These are phyloP conservation scores for Curvularia sp. DNA, from an alignment of 2,329 filamentous ascomycete genomes.

Conservation along the genomic window DNA sequence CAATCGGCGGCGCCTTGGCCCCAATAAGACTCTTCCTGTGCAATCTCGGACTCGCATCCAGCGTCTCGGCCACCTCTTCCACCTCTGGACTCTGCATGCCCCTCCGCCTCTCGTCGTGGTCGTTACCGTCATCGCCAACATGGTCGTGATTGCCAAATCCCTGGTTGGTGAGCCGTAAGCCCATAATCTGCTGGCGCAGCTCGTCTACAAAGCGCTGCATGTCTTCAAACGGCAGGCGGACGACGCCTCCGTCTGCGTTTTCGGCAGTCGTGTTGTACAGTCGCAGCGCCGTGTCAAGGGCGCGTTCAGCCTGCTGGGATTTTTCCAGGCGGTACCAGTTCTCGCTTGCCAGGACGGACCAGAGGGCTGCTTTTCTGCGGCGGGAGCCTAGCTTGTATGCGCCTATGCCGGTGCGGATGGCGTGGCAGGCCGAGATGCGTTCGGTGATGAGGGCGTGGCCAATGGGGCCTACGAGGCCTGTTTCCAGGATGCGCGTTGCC, in stretches of 20 bases:
- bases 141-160: slow-evolving; percentile 44
- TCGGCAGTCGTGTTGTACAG: slow-evolving; percentile 58
- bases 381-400: slow-evolving; percentile 73
- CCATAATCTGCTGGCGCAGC: slow-evolving; percentile 68
- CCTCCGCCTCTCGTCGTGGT: slow-evolving; percentile 8
- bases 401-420: slow-evolving; percentile 72
- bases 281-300: slow-evolving; percentile 72
- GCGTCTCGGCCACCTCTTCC: slow-evolving; percentile 49
- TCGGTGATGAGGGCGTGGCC: slow-evolving; percentile 87
- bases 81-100: slow-evolving; percentile 32
- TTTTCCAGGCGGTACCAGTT: slow-evolving; percentile 82
- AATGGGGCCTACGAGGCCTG: slow-evolving; percentile 72
- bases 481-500: slow-evolving; percentile 79
- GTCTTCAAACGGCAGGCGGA: slow-evolving; percentile 57
- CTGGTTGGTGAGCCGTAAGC: slow-evolving; percentile 49
- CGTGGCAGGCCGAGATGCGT: slow-evolving; percentile 83
- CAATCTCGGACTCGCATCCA: slow-evolving; percentile 44
- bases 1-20: slow-evolving; percentile 31
- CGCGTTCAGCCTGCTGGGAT: slow-evolving; percentile 77
- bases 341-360: slow-evolving; percentile 83
- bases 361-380: slow-evolving; percentile 85
- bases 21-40: slow-evolving; percentile 56
- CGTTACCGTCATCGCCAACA: slow-evolving; percentile 27
- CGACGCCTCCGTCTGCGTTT: slow-evolving; percentile 12
- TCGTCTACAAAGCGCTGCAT: slow-evolving; percentile 71